A percentile compares a stretch with the other conserved stretches of the same genome.
phyloP scores from a whole-genome alignment of 345 rosid genomes.

The Eucalyptus sp. region DNA sequence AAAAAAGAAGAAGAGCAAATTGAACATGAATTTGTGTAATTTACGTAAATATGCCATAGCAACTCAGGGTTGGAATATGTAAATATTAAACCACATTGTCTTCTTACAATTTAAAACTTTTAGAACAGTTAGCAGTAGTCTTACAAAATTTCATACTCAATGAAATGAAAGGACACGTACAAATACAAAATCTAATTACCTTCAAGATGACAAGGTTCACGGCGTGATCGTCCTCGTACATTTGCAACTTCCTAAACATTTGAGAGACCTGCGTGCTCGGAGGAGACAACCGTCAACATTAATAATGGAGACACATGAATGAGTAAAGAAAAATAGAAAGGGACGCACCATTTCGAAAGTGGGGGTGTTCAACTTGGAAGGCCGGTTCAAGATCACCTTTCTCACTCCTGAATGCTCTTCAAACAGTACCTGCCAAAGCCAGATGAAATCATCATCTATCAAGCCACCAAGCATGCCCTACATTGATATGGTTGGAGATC shows the following conservation, averaged over 20 bases:
- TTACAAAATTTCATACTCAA: neutral
- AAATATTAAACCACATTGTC: too few relatives aligned
- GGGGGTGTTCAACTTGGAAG: neutral
- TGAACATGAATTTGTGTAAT: neutral
- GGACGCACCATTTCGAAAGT: neutral
- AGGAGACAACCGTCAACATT: neutral
- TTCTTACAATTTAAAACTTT: too few relatives aligned
- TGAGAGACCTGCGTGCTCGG: neutral
- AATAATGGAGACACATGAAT: neutral
- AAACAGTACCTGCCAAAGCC: neutral
- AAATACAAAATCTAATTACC: neutral
- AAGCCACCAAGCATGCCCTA: neutral
- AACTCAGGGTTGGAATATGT: too few relatives aligned
- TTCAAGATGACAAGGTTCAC: neutral
- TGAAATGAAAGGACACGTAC: neutral
- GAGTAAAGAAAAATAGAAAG: neutral
- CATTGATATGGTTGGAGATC: neutral
- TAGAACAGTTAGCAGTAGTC: fast-evolving
- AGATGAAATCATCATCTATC: neutral
- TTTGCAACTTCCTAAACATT: neutral
- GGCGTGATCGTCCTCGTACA: neutral
- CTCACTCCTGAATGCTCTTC: neutral
- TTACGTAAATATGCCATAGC: neutral
- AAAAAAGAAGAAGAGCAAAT: neutral
- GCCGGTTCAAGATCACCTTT: neutral